Base-by-base conservation (phyloP, 1,284 basidiomycete species). In the Acaromyces ingoldii region DNA sequence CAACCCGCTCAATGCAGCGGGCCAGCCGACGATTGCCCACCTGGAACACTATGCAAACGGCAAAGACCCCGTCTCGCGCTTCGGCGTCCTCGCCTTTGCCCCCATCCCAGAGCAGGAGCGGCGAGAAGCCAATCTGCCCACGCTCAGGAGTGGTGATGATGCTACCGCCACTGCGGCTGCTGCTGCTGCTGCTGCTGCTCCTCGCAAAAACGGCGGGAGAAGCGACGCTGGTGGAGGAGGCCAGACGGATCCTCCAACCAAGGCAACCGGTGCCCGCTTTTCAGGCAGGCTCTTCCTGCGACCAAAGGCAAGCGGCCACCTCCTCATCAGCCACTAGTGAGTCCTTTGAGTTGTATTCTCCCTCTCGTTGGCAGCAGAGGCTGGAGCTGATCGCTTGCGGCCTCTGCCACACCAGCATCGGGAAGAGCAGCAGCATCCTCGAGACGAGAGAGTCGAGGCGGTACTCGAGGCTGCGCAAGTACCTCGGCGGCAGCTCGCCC, bases 41-140 rank as follows among this genome's bases (percentile, higher is more conserved):
- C 19, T 45, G 6, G 42, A 45, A 45, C 42, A 45, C 24, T 45
- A 26, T 45, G 42, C 42, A 4, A 45, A 45, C 22, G 42, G 42
- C 30, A 28, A 22, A 30, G 42, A 45, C 34, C 42, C 42, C 3
- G 34, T 45, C 42, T 26, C 21, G 30, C 42, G 34, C 19, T 22
- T 45, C 26, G 42, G 42, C 24, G 42, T 45, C 13, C 24, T 45
- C 4, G 17, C 13, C n/a, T 45, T 45, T 22, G 26, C 42, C 4
- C 30, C n/a, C n/a, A n/a, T n/a, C n/a, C n/a, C n/a, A n/a, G n/a
- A n/a, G n/a, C n/a, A n/a, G n/a, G n/a, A n/a, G n/a, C n/a, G n/a
- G n/a, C n/a, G n/a, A n/a, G n/a, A n/a, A n/a, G n/a, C n/a, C n/a
- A n/a, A n/a, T n/a, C n/a, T n/a, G n/a, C n/a, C n/a, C n/a, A n/a